These are phyloP conservation scores for Aquilaria sinensis DNA, from an alignment of 345 rosid species.

Conservation along the genomic window DNA sequence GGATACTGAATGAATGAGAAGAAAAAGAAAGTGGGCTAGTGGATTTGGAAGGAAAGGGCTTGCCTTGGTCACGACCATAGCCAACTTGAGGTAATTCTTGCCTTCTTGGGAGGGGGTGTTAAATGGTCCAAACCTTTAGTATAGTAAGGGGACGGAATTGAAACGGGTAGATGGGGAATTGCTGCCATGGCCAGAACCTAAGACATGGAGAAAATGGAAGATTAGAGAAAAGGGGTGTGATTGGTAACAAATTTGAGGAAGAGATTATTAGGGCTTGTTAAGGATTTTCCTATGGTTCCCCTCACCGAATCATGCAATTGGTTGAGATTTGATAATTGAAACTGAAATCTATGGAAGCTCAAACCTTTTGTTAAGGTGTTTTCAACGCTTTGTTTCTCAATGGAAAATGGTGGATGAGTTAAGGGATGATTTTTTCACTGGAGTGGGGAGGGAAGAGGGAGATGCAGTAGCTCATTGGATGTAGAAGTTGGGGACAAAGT, in stretches of 20 bases:
- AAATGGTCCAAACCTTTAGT: conserved; percentile 19
- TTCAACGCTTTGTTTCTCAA: too few species aligned
- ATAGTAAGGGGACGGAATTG: conserved; percentile 12
- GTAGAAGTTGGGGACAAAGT: too few species aligned
- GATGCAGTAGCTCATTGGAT: too few species aligned
- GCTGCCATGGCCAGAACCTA: conserved; percentile 33
- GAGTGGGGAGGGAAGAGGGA: too few species aligned
- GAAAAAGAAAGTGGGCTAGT: conserved; percentile 31
- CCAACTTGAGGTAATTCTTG: conserved; percentile 21
- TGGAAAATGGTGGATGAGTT: too few species aligned
- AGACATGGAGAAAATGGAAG: conserved; percentile 47
- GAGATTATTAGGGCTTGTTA: conserved; percentile 31
- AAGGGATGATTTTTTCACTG: too few species aligned
- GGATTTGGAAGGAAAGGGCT: conserved; percentile 31
- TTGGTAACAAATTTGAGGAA: conserved; percentile 13
- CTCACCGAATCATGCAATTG: conserved; percentile 35
- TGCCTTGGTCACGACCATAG: conserved; percentile 51
- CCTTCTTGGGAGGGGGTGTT: conserved; percentile 14
- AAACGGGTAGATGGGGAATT: conserved; percentile 3
- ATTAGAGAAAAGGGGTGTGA: conserved; percentile 21
- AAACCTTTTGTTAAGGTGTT: too few species aligned
- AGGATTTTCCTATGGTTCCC: conserved; percentile 43
- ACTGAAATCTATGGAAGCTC: too few species aligned
- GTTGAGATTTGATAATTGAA: too few species aligned
- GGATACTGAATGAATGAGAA: conserved; percentile 24